phyloP scores from a whole-genome alignment of 2,329 filamentous ascomycete species.

The Mollisiaceae sp. region DNA sequence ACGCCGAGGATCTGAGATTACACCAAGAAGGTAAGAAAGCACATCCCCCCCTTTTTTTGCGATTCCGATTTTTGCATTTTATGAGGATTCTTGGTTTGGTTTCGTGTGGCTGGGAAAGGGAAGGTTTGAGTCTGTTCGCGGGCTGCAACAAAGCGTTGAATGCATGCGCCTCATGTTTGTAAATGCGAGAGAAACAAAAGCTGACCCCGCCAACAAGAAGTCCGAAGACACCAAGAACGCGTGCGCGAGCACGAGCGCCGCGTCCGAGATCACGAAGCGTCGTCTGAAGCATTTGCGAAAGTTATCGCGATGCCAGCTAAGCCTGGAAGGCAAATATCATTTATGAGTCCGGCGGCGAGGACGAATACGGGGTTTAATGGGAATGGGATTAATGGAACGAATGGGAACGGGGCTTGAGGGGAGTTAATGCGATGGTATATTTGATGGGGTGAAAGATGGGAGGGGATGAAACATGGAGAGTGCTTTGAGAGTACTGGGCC shows the following conservation, averaged over 20 bases:
- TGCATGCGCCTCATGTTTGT: neutral
- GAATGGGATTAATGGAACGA: conserved; percentile 12
- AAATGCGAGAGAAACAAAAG: neutral
- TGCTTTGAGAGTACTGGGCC: neutral
- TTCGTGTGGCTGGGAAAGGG: too few relatives aligned
- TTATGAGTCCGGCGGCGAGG: conserved; percentile 26
- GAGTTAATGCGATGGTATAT: neutral
- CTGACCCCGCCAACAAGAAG: conserved; percentile 29
- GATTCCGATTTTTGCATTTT: too few relatives aligned
- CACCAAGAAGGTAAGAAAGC: conserved; percentile 36
- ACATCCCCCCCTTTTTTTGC: neutral
- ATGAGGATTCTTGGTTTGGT: neutral
- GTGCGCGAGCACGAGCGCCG: conserved; percentile 33
- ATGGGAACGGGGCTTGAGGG: conserved; percentile 9
- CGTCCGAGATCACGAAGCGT: conserved; percentile 39
- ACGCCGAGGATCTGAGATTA: conserved; percentile 39
- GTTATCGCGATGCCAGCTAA: conserved; percentile 42
- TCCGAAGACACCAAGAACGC: conserved; percentile 38
- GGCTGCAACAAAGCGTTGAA: too few relatives aligned
- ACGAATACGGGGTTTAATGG: neutral
- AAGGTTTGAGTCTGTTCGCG: too few relatives aligned
- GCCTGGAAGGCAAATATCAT: conserved; percentile 35
- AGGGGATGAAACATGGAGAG: too few relatives aligned
- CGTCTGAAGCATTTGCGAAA: conserved; percentile 41
- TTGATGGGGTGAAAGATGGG: neutral